Evolutionary conservation across 441 rosid species (phyloP), one percentile per base, ranked within the genome.

Genomic region (Adansonia rubrostipa): DNA sequence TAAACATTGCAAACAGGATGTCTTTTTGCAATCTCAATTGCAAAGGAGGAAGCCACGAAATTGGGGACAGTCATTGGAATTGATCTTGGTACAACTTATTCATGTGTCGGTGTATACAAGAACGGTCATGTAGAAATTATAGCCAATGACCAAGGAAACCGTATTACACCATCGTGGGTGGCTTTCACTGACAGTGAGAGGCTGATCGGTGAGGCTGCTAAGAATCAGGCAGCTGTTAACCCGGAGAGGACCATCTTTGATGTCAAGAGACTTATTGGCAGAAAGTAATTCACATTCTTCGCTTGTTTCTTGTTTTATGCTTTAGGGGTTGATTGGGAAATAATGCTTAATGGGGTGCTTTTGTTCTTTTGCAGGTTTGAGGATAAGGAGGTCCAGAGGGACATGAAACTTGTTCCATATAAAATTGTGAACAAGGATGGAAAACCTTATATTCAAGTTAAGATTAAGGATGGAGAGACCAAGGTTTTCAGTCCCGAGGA

Each of bases 91-190:
- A 95, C 99, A 4, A 95, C 99, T 0, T 95, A 95, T 76, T 93
- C 99, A 0, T 96, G 99, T 83, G 99, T 96, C 53, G 99, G 98
- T 87, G 99, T 96, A 65, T 96, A 94, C 89, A 96, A 93, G 87
- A 93, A 93, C 45, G 99, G 99, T 36, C 98, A 96, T 84, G 98
- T 96, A 0, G 99, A 96, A 74, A 96, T 96, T 85, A 92, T 94
- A 84, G 98, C 99, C 65, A 96, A 96, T 81, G 99, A 96, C 87
- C 99, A 96, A 84, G 98, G 99, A 15, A 96, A 96, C 86, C 94
- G 98, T 83, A 94, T 96, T 54, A 96, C 99, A 54, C 97, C 98
- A 19, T 94, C 98, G 0, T 96, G 97, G 99, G 99, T 95, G 14
- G 99, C 86, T 75, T 95, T 95, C 89, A 93, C 99, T 0, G 99